Base-by-base conservation (phyloP, 148 eudicot genomes). In the Hydrangea macrophylla region DNA sequence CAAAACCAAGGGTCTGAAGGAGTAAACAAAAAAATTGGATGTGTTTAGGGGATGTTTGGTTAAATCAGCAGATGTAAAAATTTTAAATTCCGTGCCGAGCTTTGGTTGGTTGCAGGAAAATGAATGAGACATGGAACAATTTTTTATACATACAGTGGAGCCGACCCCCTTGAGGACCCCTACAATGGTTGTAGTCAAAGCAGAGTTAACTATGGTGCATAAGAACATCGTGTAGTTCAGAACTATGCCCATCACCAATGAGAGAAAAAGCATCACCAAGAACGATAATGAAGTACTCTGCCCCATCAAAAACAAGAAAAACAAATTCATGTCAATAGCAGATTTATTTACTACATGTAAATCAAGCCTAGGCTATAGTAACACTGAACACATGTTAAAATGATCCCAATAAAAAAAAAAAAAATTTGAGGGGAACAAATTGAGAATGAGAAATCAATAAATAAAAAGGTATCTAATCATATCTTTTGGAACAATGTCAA, bases 101-200 rank as follows among this genome's bases (percentile, higher is more conserved):
- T 25, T 62, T 3, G 18, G 27, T 26, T 22, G 22, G 15, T 51
- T 31, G 35, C 65, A 30, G 32, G 57, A 2, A 10, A 12, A 2
- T 28, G 30, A 5, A 45, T 13, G 22, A 44, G 63, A 62, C 22
- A 48, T 48, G 53, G n/a, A 44, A 62, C 33, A 24, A 42, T 6
- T 18, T 24, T 13, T 4, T 25, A 67, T 51, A 58, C 88, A 40
- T 90, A 94, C 98, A 75, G 97, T 90, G 44, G 98, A 90, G 9
- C 89, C 97, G 74, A 94, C 98, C 9, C 98, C 98, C 80, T 94
- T 94, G 60, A 94, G 90, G 81, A 94, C 98, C 37, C 98, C 98
- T 24, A 94, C 98, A 30, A 90, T 94, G 44, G 98, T 94, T 25
- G 98, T 94, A 0, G 97, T 94, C 28, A 94, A 74, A 66, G 98